Evolutionary conservation across 805 yeast species (phyloP), one percentile per base, ranked within the genome.

Genomic region (Metschnikowia proteae): DNA sequence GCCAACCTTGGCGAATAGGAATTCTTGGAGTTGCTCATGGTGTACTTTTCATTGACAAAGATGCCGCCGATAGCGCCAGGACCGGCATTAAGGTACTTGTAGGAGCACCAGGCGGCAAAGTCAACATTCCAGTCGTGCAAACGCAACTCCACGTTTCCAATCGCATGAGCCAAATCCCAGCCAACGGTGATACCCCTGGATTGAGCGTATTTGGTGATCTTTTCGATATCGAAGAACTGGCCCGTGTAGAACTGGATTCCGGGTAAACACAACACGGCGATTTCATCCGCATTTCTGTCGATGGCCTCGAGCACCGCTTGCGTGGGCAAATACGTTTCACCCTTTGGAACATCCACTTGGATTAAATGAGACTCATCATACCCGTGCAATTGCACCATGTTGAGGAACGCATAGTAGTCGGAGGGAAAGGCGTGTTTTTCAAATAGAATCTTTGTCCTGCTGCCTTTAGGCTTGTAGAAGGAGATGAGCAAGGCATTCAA

Each of bases 131-230:
- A 91, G 43, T 87, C 88, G 63, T 91, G 97, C 45, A 91, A 68
- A 43, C 76, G 58, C 45, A 92, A 66, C 6, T 81, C 83, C 2
- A 88, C 91, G 64, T 92, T 92, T 2, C 97, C 98, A 1, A 76
- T 92, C 1, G 95, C 96, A 64, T 91, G 98, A 1, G 98, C 98
- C 56, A 91, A 73, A 65, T 91, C 98, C 97, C 97, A 91, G 1
- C 97, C 97, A 28, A 84, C 86, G 1, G 78, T 70, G 32, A 86
- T 75, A 26, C 68, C 78, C 49, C 59, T 62, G 4, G 47, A 17
- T 49, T 87, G 83, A 4, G 85, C 90, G 41, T 69, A 70, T 6
- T 60, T 59, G 0, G 97, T 90, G 58, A 91, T 88, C n/a, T 64
- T 63, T 43, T 73, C 74, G 33, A 91, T 86, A 44, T 88, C 88